These are phyloP conservation scores for Diaporthe citri DNA, from an alignment of 2,329 filamentous ascomycete genomes.

Conservation along the genomic window DNA sequence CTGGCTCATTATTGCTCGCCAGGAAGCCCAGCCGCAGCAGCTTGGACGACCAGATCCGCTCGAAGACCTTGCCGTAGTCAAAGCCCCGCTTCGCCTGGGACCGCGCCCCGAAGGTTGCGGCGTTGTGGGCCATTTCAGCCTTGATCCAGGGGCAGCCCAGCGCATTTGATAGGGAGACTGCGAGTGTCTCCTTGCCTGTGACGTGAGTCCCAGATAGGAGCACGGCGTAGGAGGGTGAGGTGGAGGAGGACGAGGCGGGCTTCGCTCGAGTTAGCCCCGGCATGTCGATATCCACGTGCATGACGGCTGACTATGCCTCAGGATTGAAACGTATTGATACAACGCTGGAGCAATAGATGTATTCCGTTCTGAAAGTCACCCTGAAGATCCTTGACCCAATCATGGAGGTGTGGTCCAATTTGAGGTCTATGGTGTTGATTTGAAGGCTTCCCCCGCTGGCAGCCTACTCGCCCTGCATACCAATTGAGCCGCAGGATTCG, in stretches of 20 bases:
- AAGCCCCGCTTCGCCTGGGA: not conserved
- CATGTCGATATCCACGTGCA: not conserved
- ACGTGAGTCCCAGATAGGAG: slow-evolving; percentile 29
- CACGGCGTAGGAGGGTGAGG: slow-evolving; percentile 25
- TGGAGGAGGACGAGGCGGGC: not conserved
- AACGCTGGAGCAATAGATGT: not conserved
- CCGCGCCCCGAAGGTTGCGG: slow-evolving; percentile 12
- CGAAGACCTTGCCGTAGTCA: slow-evolving; percentile 19
- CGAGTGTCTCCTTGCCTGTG: slow-evolving; percentile 20
- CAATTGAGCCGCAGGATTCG: not conserved
- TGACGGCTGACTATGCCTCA: not conserved
- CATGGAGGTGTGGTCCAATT: not conserved
- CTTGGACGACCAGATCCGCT: slow-evolving; percentile 25
- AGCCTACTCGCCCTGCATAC: not conserved
- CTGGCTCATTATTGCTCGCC: not conserved
- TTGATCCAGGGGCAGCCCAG: slow-evolving; percentile 7
- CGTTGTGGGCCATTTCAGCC: slow-evolving; percentile 11
- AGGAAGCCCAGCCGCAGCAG: slow-evolving; percentile 11
- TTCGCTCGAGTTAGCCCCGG: not conserved
- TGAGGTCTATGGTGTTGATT: not conserved
- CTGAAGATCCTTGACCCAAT: too few relatives aligned
- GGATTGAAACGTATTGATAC: not conserved
- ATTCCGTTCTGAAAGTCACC: not conserved
- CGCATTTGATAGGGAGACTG: not conserved
- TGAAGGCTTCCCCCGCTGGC: not conserved